Evolutionary conservation across 192 early-diverging fungal species (phyloP), one percentile per base, ranked within the genome.

Genomic region (Oehlia diaphana): DNA sequence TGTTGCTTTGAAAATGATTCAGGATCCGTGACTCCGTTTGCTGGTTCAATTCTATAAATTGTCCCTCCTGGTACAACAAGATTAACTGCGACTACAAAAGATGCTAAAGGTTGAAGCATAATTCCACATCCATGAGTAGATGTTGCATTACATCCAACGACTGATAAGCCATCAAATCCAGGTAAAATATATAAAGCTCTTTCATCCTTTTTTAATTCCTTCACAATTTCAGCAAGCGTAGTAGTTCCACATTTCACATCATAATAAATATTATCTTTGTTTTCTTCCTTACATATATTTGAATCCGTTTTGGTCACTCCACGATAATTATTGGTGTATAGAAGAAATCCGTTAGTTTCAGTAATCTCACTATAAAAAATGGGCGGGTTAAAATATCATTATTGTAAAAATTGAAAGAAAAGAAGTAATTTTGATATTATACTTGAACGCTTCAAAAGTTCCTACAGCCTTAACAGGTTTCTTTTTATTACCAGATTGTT

Each of bases 231-330:
- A 28, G 12, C 9, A 49, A 72, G 2, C n/a, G n/a, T n/a, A 10
- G 5, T 72, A 28, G 70, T 72, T 49, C 70, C 70, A 42, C 70
- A 72, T 35, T 72, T 72, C 13, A 49, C 44, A 49, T 72, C 70
- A 49, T 72, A 72, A 72, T 72, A 72, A n/a, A 50, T 10, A 50
- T 47, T 72, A 50, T 72, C 2, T 35, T 35, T 35, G 26, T 26
- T 26, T 26, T 26, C 26, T 26, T 26, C 26, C 26, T 26, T 26
- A 0, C 0, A 26, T 26, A 26, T 26, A 26, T 26, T 26, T 26
- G 26, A 26, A 26, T 26, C 26, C 26, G 26, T 26, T 26, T 26
- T 26, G 26, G 26, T 26, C 26, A 26, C 26, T 0, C 26, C 26
- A 26, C 26, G 26, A 26, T 26, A 26, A 26, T 26, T 26, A 26